Evolutionary conservation across 2,329 filamentous ascomycete genomes (phyloP).

Genomic region (Pseudogymnoascus sp.): DNA sequence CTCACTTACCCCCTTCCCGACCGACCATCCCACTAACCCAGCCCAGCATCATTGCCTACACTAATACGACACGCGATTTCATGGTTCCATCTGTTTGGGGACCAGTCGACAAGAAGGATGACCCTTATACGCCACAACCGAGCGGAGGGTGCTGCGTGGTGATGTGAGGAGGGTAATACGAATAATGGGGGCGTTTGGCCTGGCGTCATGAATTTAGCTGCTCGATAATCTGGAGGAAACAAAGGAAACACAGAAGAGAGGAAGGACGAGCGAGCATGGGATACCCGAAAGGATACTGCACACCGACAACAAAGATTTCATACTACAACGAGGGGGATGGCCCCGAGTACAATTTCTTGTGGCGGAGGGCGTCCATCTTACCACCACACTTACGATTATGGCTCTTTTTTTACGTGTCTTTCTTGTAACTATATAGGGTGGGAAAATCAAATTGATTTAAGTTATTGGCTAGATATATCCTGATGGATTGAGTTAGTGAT

Average conservation of each 20-base stretch:
- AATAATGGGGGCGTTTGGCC: slow-evolving; percentile 1
- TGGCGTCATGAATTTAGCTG: slow-evolving; percentile 1
- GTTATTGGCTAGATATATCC: not conserved
- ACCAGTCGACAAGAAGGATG: slow-evolving; percentile 85
- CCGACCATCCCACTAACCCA: slow-evolving; percentile 9
- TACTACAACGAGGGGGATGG: not conserved
- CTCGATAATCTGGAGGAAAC: not conserved
- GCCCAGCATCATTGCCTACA: slow-evolving; percentile 88
- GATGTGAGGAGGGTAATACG: slow-evolving; percentile 54
- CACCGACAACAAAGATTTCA: slow-evolving; percentile 1
- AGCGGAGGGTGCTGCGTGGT: slow-evolving; percentile 87
- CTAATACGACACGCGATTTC: slow-evolving; percentile 95
- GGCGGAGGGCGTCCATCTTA: not conserved
- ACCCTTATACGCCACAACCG: slow-evolving; percentile 96
- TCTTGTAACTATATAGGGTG: slow-evolving; percentile 6
- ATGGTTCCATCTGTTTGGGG: slow-evolving; percentile 99
- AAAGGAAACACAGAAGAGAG: not conserved
- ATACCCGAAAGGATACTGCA: slow-evolving; percentile 3
- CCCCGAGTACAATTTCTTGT: not conserved
- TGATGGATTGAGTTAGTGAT: not conserved
- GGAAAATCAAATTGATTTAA: not conserved
- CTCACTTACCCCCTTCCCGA: slow-evolving; percentile 10
- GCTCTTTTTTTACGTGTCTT: slow-evolving; percentile 21
- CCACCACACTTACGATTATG: slow-evolving; percentile 19
- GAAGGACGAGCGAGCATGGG: not conserved